Conservation (phyloP, 805 yeast genomes). For the Hanseniaspora occidentalis region DNA sequence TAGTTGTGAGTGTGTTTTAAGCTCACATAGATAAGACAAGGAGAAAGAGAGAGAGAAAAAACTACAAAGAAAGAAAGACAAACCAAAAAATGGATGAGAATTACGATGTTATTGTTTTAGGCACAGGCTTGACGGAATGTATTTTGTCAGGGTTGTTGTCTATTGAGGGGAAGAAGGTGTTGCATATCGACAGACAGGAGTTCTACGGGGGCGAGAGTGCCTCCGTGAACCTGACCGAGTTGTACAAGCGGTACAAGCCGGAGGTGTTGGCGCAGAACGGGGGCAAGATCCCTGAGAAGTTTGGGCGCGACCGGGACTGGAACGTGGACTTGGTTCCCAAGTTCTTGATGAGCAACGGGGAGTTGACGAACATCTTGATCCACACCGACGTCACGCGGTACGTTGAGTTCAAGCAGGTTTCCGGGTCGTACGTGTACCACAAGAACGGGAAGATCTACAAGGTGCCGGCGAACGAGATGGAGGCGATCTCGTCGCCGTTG, state of each 20-base stretch:
- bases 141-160: slow-evolving; percentile 85
- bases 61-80: not conserved
- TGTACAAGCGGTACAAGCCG: slow-evolving; percentile 81
- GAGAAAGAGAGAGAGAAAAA: no score
- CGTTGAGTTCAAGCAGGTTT: slow-evolving; percentile 89
- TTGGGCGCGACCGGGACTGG: slow-evolving; percentile 95
- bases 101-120: slow-evolving; percentile 93
- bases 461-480: slow-evolving; percentile 85
- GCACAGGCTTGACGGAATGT: slow-evolving; percentile 93
- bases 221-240: slow-evolving; percentile 54
- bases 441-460: slow-evolving; percentile 83
- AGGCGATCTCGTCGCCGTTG: slow-evolving; percentile 81
- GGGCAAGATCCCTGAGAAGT: slow-evolving; percentile 45
- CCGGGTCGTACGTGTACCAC: slow-evolving; percentile 85
- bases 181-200: slow-evolving; percentile 92
- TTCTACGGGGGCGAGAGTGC: slow-evolving; percentile 93
- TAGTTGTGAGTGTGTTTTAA: no score
- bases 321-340: slow-evolving; percentile 95
- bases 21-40: no score
- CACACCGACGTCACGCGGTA: slow-evolving; percentile 95
- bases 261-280: slow-evolving; percentile 49
- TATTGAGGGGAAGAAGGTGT: slow-evolving; percentile 95
- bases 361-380: slow-evolving; percentile 84
- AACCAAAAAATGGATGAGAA: slow-evolving; percentile 66
- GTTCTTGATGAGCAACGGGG: slow-evolving; percentile 95